phyloP scores from a whole-genome alignment of 139 green algal genomes.

The Edaphochlamys debaryana region DNA sequence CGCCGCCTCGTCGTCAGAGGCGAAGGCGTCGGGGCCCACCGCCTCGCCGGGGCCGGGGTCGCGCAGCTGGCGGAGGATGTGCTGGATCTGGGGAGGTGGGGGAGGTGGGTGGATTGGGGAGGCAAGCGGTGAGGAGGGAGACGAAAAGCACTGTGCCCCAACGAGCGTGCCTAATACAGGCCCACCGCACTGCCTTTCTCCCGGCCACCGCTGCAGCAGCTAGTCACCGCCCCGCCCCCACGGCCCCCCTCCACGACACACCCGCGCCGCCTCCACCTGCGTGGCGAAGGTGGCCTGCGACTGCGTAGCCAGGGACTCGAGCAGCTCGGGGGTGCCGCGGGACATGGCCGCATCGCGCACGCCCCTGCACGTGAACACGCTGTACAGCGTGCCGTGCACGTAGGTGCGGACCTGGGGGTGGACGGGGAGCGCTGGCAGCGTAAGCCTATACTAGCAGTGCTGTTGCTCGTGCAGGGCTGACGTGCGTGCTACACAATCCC shows the following conservation, averaged over 20 bases:
- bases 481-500: too few relatives aligned
- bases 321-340: constrained; percentile 29
- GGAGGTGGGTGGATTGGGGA: neutral
- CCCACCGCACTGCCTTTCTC: too few relatives aligned
- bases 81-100: neutral
- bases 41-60: neutral
- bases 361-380: neutral
- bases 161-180: too few relatives aligned
- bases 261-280: constrained; percentile 4
- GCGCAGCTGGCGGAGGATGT: constrained; percentile 29
- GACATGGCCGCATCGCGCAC: constrained; percentile 36
- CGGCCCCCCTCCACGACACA: neutral
- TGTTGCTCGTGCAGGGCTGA: neutral
- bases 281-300: constrained; percentile 5
- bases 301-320: constrained; percentile 14
- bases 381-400: constrained; percentile 56
- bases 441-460: neutral
- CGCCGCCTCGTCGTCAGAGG: constrained; percentile 23
- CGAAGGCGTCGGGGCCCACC: neutral
- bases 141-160: too few relatives aligned
- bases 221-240: neutral
- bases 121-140: too few relatives aligned
- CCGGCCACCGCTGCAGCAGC: neutral
- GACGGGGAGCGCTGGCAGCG: neutral
- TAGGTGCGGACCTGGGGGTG: constrained; percentile 50